Conservation (phyloP, 2,329 filamentous ascomycete species). For the Claviceps purpurea region DNA sequence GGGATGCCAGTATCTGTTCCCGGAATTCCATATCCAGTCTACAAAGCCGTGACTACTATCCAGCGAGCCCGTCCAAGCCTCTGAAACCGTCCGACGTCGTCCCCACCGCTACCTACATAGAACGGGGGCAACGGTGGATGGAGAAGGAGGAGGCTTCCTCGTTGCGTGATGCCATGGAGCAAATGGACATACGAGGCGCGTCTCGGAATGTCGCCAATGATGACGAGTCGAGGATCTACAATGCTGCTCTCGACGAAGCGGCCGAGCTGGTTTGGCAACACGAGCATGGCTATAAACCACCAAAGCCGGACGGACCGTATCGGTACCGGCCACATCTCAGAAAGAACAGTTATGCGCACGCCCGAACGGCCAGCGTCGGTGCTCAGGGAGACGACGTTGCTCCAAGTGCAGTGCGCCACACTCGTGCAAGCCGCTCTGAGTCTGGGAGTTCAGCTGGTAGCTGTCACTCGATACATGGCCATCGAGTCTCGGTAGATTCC, state of each 20-base stretch:
- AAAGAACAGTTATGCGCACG: constrained; percentile 58
- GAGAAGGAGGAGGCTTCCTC: constrained; percentile 66
- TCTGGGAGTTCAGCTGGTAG: constrained; percentile 40
- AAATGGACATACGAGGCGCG: constrained; percentile 46
- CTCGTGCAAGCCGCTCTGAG: constrained; percentile 29
- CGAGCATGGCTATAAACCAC: constrained; percentile 38
- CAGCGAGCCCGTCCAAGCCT: constrained; percentile 26
- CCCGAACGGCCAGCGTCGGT: constrained; percentile 46
- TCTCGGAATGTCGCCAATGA: constrained; percentile 21
- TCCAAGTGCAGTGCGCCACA: constrained; percentile 29
- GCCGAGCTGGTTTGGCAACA: constrained; percentile 70
- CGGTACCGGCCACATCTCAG: constrained; percentile 55
- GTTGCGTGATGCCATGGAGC: constrained; percentile 58
- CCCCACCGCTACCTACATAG: constrained; percentile 56
- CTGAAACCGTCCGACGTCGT: constrained; percentile 48
- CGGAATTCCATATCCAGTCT: constrained; percentile 33
- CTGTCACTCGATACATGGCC: constrained; percentile 23
- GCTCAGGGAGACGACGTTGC: constrained; percentile 28
- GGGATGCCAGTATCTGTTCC: constrained; percentile 32
- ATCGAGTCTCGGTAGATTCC: constrained; percentile 16
- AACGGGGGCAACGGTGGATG: constrained; percentile 63
- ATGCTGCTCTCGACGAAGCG: constrained; percentile 62
- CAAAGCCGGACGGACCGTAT: constrained; percentile 46
- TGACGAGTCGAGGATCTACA: constrained; percentile 52
- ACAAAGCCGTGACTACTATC: constrained; percentile 39